Evolutionary conservation across 2,329 filamentous ascomycete genomes (phyloP).

Genomic region (Pyrenophora teres): DNA sequence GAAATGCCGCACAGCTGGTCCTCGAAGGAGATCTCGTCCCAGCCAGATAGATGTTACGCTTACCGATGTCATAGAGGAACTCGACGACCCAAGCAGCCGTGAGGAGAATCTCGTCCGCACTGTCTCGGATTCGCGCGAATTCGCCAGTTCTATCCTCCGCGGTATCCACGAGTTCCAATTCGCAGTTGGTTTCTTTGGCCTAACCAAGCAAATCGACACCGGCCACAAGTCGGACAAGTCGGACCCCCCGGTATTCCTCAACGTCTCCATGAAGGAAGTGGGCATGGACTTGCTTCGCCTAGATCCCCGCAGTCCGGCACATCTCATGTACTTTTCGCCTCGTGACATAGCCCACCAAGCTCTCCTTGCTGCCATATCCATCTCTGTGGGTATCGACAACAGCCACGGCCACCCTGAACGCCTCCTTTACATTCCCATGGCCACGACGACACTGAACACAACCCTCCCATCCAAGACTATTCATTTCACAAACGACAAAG

Average conservation of each 20-base stretch:
- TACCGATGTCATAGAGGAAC: conserved; percentile 73
- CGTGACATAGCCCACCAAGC: conserved; percentile 95
- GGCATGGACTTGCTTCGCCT: conserved; percentile 90
- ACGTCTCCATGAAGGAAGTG: conserved; percentile 93
- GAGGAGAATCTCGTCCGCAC: conserved; percentile 75
- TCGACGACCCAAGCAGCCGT: conserved; percentile 68
- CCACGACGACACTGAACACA: conserved; percentile 91
- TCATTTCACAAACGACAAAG: conserved; percentile 70
- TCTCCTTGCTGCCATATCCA: conserved; percentile 85
- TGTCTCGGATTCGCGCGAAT: conserved; percentile 90
- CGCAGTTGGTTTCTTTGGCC: conserved; percentile 84
- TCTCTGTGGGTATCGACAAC: conserved; percentile 89
- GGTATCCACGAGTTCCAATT: conserved; percentile 98
- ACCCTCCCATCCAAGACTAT: conserved; percentile 94
- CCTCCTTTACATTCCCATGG: conserved; percentile 93
- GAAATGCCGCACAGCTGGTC: conserved; percentile 43
- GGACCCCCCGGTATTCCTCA: conserved; percentile 76
- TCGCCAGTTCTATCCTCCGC: conserved; percentile 83
- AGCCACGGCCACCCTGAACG: conserved; percentile 84
- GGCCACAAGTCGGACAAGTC: conserved; percentile 68
- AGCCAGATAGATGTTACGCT: conserved; percentile 65
- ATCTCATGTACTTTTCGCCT: conserved; percentile 96
- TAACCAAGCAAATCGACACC: conserved; percentile 78
- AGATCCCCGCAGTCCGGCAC: conserved; percentile 88
- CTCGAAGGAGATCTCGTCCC: conserved; percentile 26